Evolutionary conservation across 2,329 filamentous ascomycete genomes (phyloP).

Genomic region (Trichoderma polysporum): DNA sequence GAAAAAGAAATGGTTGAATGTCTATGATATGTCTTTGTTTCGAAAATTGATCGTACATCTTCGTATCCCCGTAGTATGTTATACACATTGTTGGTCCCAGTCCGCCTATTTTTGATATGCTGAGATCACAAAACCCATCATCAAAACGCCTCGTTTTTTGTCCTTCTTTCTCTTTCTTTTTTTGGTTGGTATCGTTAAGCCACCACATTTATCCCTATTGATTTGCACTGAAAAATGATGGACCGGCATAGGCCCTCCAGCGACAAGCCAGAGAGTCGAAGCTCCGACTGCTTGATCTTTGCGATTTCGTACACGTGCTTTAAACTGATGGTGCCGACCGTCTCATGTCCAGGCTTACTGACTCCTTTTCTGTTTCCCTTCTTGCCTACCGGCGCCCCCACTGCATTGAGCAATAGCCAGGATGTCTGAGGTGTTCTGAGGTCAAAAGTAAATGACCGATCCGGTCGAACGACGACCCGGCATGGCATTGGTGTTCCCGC

Average conservation of each 20-base stretch:
- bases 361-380: slow-evolving; percentile 80
- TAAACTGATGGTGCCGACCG: slow-evolving; percentile 79
- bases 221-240: slow-evolving; percentile 72
- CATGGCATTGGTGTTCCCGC: slow-evolving; percentile 85
- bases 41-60: slow-evolving; percentile 6
- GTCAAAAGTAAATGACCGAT: slow-evolving; percentile 91
- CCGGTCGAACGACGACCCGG: slow-evolving; percentile 85
- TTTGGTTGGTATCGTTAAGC: slow-evolving; percentile 44
- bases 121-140: not conserved
- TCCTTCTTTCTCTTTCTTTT: not conserved
- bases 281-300: slow-evolving; percentile 85
- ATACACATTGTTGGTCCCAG: slow-evolving; percentile 12
- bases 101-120: not conserved
- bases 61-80: slow-evolving; percentile 10
- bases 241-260: slow-evolving; percentile 71
- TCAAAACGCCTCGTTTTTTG: not conserved
- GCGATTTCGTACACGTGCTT: slow-evolving; percentile 99
- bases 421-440: slow-evolving; percentile 93
- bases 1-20: not conserved
- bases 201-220: slow-evolving; percentile 70
- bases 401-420: slow-evolving; percentile 81
- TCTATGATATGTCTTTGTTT: slow-evolving; percentile 5
- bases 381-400: slow-evolving; percentile 67
- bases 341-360: slow-evolving; percentile 70
- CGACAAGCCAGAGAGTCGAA: slow-evolving; percentile 68